Conservation (phyloP, 2,329 filamentous ascomycete species). For the Nectriaceae sp. region DNA sequence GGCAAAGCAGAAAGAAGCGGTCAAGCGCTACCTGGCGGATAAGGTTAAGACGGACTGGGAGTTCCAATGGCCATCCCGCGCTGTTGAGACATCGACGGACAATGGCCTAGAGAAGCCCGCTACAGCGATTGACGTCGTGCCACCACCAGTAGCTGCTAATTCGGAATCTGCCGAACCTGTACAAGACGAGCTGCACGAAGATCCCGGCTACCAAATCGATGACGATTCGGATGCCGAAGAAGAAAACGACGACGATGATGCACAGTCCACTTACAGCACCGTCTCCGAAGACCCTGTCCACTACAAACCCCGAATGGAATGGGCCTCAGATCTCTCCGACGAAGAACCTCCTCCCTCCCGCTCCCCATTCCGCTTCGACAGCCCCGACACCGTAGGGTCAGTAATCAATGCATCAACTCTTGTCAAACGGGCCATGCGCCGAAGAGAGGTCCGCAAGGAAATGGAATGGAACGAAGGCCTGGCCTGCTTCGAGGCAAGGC, state of each 20-base stretch:
- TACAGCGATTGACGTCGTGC: slow-evolving; percentile 1
- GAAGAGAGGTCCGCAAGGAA: slow-evolving; percentile 62
- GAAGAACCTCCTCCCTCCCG: slow-evolving; percentile 40
- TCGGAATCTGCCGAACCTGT: slow-evolving; percentile 16
- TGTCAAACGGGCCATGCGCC: slow-evolving; percentile 56
- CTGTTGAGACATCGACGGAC: slow-evolving; percentile 11
- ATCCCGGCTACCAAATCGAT: slow-evolving; percentile 38
- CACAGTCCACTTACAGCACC: slow-evolving; percentile 56
- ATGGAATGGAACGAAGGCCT: slow-evolving; percentile 80
- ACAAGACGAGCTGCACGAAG: slow-evolving; percentile 36
- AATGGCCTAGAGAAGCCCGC: slow-evolving; percentile 8
- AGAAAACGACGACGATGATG: slow-evolving; percentile 45
- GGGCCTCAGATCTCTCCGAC: slow-evolving; percentile 59
- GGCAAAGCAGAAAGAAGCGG: slow-evolving; percentile 62
- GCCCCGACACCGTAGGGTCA: slow-evolving; percentile 47
- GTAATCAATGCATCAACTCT: slow-evolving; percentile 43
- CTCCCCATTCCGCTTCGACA: slow-evolving; percentile 55
- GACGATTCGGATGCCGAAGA: slow-evolving; percentile 44
- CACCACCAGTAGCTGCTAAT: slow-evolving; percentile 10
- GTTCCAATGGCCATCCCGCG: slow-evolving; percentile 55
- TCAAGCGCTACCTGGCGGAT: slow-evolving; percentile 55
- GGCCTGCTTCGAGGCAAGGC: slow-evolving; percentile 73
- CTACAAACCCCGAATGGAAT: slow-evolving; percentile 54
- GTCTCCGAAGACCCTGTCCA: slow-evolving; percentile 56
- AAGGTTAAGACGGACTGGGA: slow-evolving; percentile 62